Evolutionary conservation across 1,139 yeast genomes (phyloP).

Genomic region (Taphrina deformans): DNA sequence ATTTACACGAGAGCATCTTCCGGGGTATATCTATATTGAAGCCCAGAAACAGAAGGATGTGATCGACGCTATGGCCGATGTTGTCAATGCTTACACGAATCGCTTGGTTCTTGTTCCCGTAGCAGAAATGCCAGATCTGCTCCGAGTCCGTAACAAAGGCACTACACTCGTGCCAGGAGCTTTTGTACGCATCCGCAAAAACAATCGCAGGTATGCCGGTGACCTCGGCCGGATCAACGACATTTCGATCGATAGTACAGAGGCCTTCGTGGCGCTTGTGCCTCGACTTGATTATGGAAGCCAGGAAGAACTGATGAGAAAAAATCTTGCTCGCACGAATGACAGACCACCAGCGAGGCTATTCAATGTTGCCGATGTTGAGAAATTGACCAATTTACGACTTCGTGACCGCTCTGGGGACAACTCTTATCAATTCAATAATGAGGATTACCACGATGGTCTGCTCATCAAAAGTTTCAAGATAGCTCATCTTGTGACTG

Average conservation of each 20-base stretch:
- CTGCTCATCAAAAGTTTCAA: constrained; percentile 83
- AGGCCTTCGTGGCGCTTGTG: constrained; percentile 84
- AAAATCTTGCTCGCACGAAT: constrained; percentile 47
- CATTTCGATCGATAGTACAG: constrained; percentile 89
- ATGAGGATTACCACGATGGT: constrained; percentile 89
- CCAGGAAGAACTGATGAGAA: constrained; percentile 53
- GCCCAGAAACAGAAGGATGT: constrained; percentile 94
- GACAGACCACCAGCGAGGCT: constrained; percentile 80
- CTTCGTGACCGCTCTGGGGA: constrained; percentile 62
- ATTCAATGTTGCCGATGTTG: constrained; percentile 70
- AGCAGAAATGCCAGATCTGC: constrained; percentile 88
- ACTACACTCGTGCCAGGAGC: constrained; percentile 88
- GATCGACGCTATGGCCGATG: constrained; percentile 80
- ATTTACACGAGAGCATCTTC: constrained; percentile 89
- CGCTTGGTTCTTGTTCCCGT: constrained; percentile 73
- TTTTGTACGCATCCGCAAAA: constrained; percentile 68
- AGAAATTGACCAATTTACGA: constrained; percentile 60
- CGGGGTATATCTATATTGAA: constrained; percentile 89
- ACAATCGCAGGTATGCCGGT: constrained; percentile 87
- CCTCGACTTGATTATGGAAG: constrained; percentile 92
- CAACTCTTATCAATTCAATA: constrained; percentile 69
- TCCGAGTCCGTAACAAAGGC: constrained; percentile 88
- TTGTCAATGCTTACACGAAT: constrained; percentile 77
- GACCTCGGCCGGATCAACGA: constrained; percentile 93
- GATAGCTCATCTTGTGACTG: constrained; percentile 61